Base-by-base conservation (phyloP, 768 basidiomycete genomes). In the Boletus speciosus region DNA sequence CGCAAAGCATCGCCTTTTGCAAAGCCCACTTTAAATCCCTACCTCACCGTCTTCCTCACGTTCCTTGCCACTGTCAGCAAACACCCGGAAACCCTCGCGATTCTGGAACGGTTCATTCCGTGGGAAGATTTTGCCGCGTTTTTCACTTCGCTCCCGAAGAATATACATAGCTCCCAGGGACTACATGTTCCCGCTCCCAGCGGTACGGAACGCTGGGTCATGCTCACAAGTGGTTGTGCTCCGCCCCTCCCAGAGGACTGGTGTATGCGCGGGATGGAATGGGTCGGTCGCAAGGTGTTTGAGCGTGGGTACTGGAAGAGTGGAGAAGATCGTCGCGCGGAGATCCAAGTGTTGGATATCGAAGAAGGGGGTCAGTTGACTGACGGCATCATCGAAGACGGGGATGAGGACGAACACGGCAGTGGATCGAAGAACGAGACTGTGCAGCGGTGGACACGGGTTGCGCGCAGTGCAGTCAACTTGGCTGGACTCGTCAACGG, bases 221-320 rank as follows among this genome's bases (percentile, higher is more conserved):
- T 94, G 75, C 76, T 90, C 32, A 88, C 87, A 0, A 83, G 77
- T 42, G 82, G 82, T 14, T 86, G 83, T 56, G 73, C 81, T 21
- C 85, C 85, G 0, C 85, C 91, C 0, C 74, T 98, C 2, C 80
- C 90, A 0, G 97, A 99, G 70, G 97, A 98, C 64, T 98, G 95
- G 93, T 90, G 89, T 63, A 67, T 98, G 60, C 81, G 97, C 32
- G 97, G 97, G 1, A 92, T 95, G 86, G 94, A 94, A 61, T 99
- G 97, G 97, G 87, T 92, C 4, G 88, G 91, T 6, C 79, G 92
- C 54, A 83, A 84, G 56, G 85, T 98, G 15, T 98, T 88, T 66
- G 93, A 96, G 68, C 83, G 91, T 38, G 96, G 95, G 0, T 98
- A 87, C 68, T 99, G 97, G 97, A 90, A 88, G 66, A 76, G 76